Evolutionary conservation across 1,284 basidiomycete species (phyloP), one percentile per base, ranked within the genome.

Genomic region (Puccinia triticina): DNA sequence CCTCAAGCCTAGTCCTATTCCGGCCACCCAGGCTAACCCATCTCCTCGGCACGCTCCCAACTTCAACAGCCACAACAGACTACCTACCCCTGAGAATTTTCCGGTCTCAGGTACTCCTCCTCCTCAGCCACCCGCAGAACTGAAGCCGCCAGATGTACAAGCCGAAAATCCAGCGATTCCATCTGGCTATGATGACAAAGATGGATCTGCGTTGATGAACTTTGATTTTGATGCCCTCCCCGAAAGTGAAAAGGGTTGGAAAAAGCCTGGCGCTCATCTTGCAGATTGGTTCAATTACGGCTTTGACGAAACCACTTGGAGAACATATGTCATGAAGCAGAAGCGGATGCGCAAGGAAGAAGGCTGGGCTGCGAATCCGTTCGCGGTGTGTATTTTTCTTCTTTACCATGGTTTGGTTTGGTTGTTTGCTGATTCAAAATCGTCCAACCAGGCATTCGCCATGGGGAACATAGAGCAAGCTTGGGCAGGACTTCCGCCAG

Each of bases 261-360:
- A 96, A 83, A 89, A 92, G 79, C 93, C 96, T 12, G 97, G 97
- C 23, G 92, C 94, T 10, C 95, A 98, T 88, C 89, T 98, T 82
- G 93, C 93, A 85, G 96, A 98, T 88, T 99, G 94, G 92, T 99
- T 99, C 89, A 99, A 99, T 88, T 99, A 98, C 85, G 97, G 97
- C 0, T 99, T 99, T 86, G 96, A 99, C 87, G 97, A 99, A 88
- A 90, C 94, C 18, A 93, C 93, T 26, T 99, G 95, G 94, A 93
- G 94, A 85, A 91, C 92, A 67, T 99, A 96, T 87, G 93, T 94
- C 85, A 92, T 93, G 86, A 92, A 94, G 85, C 90, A 95, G 85
- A 82, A 82, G 61, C 48, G 57, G 32, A 46, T 74, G 57, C 53
- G 79, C 2, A 59, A 50, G 43, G 72, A 74, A 46, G 57, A 74